Percentiles rank a stretch among this genome's conserved stretches.
Conservation (phyloP, 192 early-diverging fungal species). For the Backusella circina region DNA sequence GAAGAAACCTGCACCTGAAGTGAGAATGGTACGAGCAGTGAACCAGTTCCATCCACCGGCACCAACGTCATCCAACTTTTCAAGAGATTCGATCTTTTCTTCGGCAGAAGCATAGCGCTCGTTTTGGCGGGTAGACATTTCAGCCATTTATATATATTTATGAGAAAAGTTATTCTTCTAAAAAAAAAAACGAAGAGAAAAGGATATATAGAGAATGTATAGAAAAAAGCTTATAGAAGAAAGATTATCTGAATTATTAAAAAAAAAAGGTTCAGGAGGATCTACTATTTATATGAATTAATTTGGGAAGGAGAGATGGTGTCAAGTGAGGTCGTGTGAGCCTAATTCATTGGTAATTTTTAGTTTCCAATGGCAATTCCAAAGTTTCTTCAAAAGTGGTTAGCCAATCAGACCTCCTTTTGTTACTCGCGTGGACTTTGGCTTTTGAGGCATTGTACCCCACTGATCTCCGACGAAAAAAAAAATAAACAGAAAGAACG, state of each 20-base stretch:
- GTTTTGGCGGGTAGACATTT: neutral
- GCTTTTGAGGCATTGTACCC: neutral
- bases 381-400: neutral
- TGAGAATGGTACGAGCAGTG: constrained; percentile 57
- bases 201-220: neutral
- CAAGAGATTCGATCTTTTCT: constrained; percentile 20
- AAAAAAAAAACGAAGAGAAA: neutral
- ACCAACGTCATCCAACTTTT: constrained; percentile 22
- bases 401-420: neutral
- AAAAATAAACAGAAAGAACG: neutral
- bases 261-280: neutral
- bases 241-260: neutral
- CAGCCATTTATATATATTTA: neutral
- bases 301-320: neutral
- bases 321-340: constrained; percentile 22
- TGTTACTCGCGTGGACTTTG: neutral
- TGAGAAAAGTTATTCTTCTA: neutral
- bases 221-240: neutral
- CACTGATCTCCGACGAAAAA: neutral
- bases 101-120: constrained; percentile 17
- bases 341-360: constrained; percentile 7
- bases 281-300: constrained; percentile 6
- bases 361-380: neutral
- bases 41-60: constrained; percentile 48
- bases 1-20: constrained; percentile 76